Conservation (phyloP, 2,329 filamentous ascomycete species). For the Cytospora mali region DNA sequence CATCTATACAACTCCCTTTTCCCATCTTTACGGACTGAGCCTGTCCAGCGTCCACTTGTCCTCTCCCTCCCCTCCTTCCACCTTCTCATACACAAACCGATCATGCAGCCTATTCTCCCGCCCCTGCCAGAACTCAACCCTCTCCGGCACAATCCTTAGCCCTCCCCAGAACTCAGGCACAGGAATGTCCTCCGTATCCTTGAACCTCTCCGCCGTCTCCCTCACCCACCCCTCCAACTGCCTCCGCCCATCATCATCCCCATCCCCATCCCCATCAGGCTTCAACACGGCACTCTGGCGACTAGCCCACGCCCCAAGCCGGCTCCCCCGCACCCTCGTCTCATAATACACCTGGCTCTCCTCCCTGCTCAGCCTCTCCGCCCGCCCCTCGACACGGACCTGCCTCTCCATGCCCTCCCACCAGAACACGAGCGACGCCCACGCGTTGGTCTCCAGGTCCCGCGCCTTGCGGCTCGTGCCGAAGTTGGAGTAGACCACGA, state of each 20-base stretch:
- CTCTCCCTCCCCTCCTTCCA: constrained; percentile 44
- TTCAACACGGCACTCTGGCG: constrained; percentile 78
- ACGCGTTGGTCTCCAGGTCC: constrained; percentile 73
- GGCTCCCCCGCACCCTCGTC: constrained; percentile 73
- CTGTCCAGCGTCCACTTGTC: constrained; percentile 69
- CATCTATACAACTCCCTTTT: neutral
- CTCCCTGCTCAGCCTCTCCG: constrained; percentile 65
- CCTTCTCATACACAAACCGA: constrained; percentile 81
- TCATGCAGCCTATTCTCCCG: constrained; percentile 89
- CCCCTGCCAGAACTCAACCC: constrained; percentile 96
- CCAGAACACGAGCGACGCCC: constrained; percentile 85
- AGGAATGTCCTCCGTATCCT: constrained; percentile 76
- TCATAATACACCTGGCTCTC: constrained; percentile 74
- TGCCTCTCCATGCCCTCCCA: constrained; percentile 87
- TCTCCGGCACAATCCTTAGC: constrained; percentile 79
- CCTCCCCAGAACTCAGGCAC: constrained; percentile 96
- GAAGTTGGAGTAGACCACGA: constrained; percentile 94
- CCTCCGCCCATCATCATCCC: constrained; percentile 66
- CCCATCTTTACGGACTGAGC: constrained; percentile 63
- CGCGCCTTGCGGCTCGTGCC: constrained; percentile 70
- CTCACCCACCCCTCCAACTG: constrained; percentile 76
- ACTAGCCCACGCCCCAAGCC: constrained; percentile 93
- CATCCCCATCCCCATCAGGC: constrained; percentile 32
- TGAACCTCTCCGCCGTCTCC: constrained; percentile 76
- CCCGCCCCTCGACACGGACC: constrained; percentile 81